Evolutionary conservation across 2,329 filamentous ascomycete species (phyloP), one percentile per base, ranked within the genome.

Genomic region (Madurella mycetomatis): DNA sequence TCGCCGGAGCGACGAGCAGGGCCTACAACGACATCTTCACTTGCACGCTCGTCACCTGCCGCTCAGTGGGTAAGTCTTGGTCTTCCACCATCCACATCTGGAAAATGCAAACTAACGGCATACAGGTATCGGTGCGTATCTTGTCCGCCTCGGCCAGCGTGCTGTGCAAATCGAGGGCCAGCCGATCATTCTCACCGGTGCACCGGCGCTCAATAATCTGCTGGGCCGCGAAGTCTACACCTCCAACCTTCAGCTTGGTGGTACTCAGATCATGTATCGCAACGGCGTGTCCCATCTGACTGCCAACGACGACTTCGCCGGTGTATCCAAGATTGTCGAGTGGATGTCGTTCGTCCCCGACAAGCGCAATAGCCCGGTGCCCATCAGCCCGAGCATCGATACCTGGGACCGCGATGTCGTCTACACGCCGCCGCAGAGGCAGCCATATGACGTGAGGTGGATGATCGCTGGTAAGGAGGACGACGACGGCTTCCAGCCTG

Each of bases 241-340:
- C 19, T 97, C 94, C 57, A 99, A 99, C 82, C 76, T 99, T 69
- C 94, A 99, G 79, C 90, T 99, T 62, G 94, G 94, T 85, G 94
- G 94, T 65, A 99, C 94, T n/a, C 94, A 99, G 76, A 99, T 99
- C 82, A 99, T 99, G 94, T 97, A 99, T 84, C 92, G 90, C 77
- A 99, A 99, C 72, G 94, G 94, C 84, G 94, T 99, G 41, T 97
- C 94, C 18, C 94, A 99, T 79, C 92, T 97, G 89, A 96, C 92
- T 63, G 94, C 94, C 67, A 88, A 87, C 64, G 92, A 99, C 68
- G 94, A 99, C 76, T 97, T 99, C 66, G 92, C 92, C 67, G 94
- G 94, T 83, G 89, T 99, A 18, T 91, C 89, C 67, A 95, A 95
- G 81, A 97, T 99, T 69, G 90, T 97, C 47, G 88, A 95, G 71